These are phyloP conservation scores for Zygotorulaspora chibaensis DNA, from an alignment of 805 yeast species.

Conservation along the genomic window DNA sequence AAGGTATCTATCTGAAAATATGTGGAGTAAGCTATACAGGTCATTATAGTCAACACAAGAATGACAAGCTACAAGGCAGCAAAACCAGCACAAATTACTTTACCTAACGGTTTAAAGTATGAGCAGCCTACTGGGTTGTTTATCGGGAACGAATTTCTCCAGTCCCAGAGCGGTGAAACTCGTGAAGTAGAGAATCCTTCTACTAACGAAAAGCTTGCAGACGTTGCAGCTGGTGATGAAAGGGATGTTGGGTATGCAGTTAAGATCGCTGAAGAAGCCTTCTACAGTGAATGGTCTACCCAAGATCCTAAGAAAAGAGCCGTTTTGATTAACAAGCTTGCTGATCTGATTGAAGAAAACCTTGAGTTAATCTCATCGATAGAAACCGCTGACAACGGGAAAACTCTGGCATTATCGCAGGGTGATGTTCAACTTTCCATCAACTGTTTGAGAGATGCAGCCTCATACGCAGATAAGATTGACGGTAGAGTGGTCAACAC, in stretches of 20 bases:
- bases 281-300: constrained; percentile 52
- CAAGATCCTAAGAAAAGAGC: constrained; percentile 56
- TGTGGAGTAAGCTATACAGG: too few relatives aligned
- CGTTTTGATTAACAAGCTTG: constrained; percentile 51
- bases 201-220: constrained; percentile 57
- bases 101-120: constrained; percentile 64
- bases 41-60: too few relatives aligned
- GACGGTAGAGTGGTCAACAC: constrained; percentile 62
- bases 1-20: too few relatives aligned
- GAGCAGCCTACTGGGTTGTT: constrained; percentile 85
- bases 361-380: constrained; percentile 60
- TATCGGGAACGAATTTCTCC: constrained; percentile 78
- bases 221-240: constrained; percentile 53
- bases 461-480: constrained; percentile 68
- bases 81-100: constrained; percentile 41
- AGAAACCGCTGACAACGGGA: constrained; percentile 77
- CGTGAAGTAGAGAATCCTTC: constrained; percentile 54
- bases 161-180: constrained; percentile 52
- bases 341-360: constrained; percentile 63
- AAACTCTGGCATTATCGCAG: constrained; percentile 58
- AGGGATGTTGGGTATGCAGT: constrained; percentile 70
- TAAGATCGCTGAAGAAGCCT: constrained; percentile 61
- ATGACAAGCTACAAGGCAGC: constrained; percentile 19
- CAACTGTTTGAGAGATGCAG: constrained; percentile 63
- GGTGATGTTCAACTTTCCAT: constrained; percentile 66